Base-by-base conservation (phyloP, 2,329 filamentous ascomycete species). In the Colletotrichum cordylinicola region DNA sequence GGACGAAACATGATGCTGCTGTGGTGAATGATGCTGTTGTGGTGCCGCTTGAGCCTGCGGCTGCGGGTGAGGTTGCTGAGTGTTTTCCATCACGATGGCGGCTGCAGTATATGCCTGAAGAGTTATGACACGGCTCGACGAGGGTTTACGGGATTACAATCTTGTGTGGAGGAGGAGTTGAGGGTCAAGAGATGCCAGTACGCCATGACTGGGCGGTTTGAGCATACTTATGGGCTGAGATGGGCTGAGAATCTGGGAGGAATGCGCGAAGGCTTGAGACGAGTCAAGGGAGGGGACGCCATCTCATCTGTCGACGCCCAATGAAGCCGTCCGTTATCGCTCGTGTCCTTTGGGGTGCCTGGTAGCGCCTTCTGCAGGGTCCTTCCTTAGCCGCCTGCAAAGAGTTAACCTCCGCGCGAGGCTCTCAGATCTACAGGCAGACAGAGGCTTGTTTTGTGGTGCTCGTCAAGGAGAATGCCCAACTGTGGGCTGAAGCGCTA, bases 221-320 rank as follows among this genome's bases (percentile, higher is more conserved):
- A 27, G 24, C 35, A 58, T 72, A 75, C 73, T 75, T 75, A 72
- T 72, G 55, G n/a, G 16, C 43, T 37, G 72, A 74, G 43, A 65
- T 64, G 33, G 9, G 12, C 8, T 9, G 18, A 8, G 10, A 43
- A 5, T 9, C 2, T 9, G 8, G 10, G 10, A 62, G 39, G 35
- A 71, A 67, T 67, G 37, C n/a, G 55, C 52, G 43, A 39, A 6
- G 61, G 33, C 33, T 24, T 64, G 21, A 8, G 24, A 43, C 66
- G 71, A 74, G 71, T 35, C 71, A 70, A 74, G 71, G 71, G 72
- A 74, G 35, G 33, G 35, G 21, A 55, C 64, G 61, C 58, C 52
- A 75, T 60, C 48, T 37, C 65, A 52, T 56, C 56, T 39, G 31
- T 15, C 48, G n/a, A 21, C 35, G 37, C 55, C 70, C 56, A n/a